phyloP scores from a whole-genome alignment of 352 stramenopile genomes.

The Detonula confervacea region DNA sequence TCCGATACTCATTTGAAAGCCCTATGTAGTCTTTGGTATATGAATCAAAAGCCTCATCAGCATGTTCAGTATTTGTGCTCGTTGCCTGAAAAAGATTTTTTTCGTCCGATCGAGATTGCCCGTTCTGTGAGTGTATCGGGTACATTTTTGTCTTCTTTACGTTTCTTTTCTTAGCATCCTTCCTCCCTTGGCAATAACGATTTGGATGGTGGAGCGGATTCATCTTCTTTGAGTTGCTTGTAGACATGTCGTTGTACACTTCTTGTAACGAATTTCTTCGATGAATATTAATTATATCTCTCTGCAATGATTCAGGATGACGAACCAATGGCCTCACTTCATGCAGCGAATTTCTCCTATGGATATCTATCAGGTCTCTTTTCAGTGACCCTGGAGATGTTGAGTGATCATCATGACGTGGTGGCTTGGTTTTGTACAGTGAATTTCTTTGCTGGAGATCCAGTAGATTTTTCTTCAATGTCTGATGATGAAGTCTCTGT shows the following conservation, averaged over 20 bases:
- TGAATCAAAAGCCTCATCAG: neutral
- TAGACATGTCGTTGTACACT: too few species aligned
- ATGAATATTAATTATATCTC: too few species aligned
- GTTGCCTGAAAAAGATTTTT: neutral
- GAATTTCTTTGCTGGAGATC: too few species aligned
- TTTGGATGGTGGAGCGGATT: too few species aligned
- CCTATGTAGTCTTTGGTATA: constrained; percentile 43
- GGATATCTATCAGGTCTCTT: constrained; percentile 23
- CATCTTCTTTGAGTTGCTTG: too few species aligned
- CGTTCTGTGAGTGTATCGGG: neutral
- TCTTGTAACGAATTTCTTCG: constrained; percentile 5
- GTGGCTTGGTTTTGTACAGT: too few species aligned
- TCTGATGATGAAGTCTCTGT: constrained; percentile 10
- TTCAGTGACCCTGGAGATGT: constrained; percentile 15
- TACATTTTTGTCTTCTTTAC: neutral
- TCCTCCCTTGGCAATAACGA: neutral
- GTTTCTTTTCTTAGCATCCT: neutral
- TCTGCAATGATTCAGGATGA: too few species aligned
- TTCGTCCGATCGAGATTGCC: neutral
- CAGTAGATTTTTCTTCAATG: too few species aligned
- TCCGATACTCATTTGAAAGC: constrained; percentile 34
- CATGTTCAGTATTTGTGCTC: neutral
- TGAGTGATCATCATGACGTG: too few species aligned
- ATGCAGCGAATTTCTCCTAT: too few species aligned
- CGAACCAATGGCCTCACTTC: too few species aligned